Conservation (phyloP, 2,329 filamentous ascomycete genomes). For the Aspergillus jensenii region DNA sequence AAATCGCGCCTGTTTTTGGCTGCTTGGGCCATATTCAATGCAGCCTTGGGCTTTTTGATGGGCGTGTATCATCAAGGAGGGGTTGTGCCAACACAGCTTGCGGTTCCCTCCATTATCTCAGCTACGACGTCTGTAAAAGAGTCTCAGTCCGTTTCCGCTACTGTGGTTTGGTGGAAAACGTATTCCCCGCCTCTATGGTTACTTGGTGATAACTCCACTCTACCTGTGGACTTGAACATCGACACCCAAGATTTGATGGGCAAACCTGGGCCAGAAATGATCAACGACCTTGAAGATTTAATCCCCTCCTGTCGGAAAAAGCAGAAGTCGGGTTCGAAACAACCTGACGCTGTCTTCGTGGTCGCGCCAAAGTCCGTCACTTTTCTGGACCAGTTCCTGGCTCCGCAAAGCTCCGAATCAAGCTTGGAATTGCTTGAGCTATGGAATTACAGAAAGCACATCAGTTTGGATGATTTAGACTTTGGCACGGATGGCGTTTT, state of each 20-base stretch:
- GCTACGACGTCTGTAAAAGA: constrained; percentile 21
- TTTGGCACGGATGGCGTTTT: constrained; percentile 49
- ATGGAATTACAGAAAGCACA: constrained; percentile 46
- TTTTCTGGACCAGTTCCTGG: constrained; percentile 41
- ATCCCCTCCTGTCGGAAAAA: constrained; percentile 32
- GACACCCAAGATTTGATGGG: constrained; percentile 51
- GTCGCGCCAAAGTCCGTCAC: constrained; percentile 48
- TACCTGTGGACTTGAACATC: constrained; percentile 37
- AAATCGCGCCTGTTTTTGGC: constrained; percentile 42
- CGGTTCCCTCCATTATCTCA: constrained; percentile 41
- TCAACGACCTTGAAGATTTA: constrained; percentile 35
- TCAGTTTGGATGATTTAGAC: constrained; percentile 55
- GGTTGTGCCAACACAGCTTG: constrained; percentile 50
- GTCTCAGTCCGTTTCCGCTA: constrained; percentile 24
- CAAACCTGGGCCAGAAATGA: constrained; percentile 42
- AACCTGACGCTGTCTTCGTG: constrained; percentile 35
- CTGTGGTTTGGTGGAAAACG: constrained; percentile 56
- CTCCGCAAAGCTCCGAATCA: constrained; percentile 11
- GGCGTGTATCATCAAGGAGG: constrained; percentile 56
- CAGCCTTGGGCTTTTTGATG: constrained; percentile 49
- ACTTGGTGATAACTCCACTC: constrained; percentile 39
- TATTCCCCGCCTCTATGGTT: constrained; percentile 55
- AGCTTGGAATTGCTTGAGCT: constrained; percentile 38
- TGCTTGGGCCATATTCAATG: constrained; percentile 52
- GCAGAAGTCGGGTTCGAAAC: constrained; percentile 6